phyloP scores from a whole-genome alignment of 805 yeast species.

The Cyberlindnera euphorbiiphila region DNA sequence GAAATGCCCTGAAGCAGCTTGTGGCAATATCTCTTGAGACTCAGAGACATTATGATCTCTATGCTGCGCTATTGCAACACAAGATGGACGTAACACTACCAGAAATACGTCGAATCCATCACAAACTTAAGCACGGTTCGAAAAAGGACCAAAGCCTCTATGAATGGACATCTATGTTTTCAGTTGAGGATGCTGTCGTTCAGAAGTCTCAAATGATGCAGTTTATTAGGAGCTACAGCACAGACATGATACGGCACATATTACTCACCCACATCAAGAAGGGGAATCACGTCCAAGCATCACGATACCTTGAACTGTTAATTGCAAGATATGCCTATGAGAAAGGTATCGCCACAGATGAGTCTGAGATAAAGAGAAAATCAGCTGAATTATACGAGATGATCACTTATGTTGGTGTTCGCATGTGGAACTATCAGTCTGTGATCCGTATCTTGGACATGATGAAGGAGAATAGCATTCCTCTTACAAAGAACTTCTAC shows the following conservation, averaged over 20 bases:
- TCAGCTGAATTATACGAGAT: constrained; percentile 16
- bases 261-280: constrained; percentile 2
- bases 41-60: not conserved
- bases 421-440: constrained; percentile 15
- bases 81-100: constrained; percentile 2
- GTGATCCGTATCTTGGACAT: constrained; percentile 13
- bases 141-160: not conserved
- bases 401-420: constrained; percentile 17
- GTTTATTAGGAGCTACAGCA: constrained; percentile 5
- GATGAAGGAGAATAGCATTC: constrained; percentile 14
- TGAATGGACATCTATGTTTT: constrained; percentile 7
- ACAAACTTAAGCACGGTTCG: constrained; percentile 3
- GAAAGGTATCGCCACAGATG: not conserved
- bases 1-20: not conserved
- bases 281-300: not conserved
- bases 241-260: constrained; percentile 11
- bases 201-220: not conserved
- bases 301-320: constrained; percentile 8
- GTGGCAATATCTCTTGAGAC: not conserved
- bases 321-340: constrained; percentile 9
- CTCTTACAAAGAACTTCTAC: constrained; percentile 16
- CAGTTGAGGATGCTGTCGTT: not conserved
- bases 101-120: not conserved
- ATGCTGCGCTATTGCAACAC: not conserved
- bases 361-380: not conserved